Evolutionary conservation across 108 stramenopile genomes (phyloP).

Genomic region (Discostella pseudostelligera): DNA sequence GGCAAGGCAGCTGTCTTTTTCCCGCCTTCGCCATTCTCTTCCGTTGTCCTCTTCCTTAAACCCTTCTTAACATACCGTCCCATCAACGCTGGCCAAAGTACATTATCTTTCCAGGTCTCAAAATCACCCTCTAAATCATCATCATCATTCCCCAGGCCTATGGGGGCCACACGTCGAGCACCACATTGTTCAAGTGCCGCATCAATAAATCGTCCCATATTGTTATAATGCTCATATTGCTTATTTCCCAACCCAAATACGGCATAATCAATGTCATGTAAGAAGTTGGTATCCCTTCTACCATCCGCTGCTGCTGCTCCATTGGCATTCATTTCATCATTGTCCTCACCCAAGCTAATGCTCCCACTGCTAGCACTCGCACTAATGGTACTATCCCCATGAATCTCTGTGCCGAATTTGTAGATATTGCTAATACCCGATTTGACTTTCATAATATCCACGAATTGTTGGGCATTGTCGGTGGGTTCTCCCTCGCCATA

Average conservation of each 20-base stretch:
- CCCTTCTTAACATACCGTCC: constrained; percentile 45
- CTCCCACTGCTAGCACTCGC: neutral
- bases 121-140: constrained; percentile 95
- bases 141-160: constrained; percentile 96
- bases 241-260: constrained; percentile 98
- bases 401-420: constrained; percentile 6
- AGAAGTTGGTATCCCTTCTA: constrained; percentile 8
- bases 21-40: constrained; percentile 10
- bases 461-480: constrained; percentile 91
- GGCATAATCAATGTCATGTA: constrained; percentile 67
- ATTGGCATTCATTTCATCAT: constrained; percentile 22
- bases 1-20: constrained; percentile 36
- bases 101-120: constrained; percentile 90
- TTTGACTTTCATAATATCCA: constrained; percentile 63
- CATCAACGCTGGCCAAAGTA: constrained; percentile 72
- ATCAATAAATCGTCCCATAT: constrained; percentile 91
- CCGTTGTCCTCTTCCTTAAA: constrained; percentile 1
- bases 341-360: constrained; percentile 12
- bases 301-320: too few relatives aligned
- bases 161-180: constrained; percentile 57
- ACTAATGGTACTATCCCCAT: neutral
- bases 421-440: constrained; percentile 36
- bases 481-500: constrained; percentile 99
- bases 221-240: constrained; percentile 97
- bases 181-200: constrained; percentile 69